These are phyloP conservation scores for Colletotrichum cereale DNA, from an alignment of 2,329 filamentous ascomycete species.

Conservation along the genomic window DNA sequence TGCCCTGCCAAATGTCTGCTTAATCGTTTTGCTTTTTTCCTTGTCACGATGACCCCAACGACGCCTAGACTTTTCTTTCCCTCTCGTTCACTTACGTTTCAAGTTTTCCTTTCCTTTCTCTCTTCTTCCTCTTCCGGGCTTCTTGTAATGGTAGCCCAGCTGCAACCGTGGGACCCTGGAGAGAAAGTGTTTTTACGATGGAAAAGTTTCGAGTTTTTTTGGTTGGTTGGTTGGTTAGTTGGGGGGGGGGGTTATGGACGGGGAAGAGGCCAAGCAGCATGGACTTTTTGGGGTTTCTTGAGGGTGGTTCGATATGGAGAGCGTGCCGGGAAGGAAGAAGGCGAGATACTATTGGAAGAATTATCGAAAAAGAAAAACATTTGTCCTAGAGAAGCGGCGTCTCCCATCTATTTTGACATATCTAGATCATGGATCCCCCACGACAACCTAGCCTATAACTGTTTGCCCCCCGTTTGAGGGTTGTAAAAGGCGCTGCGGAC, in stretches of 20 bases:
- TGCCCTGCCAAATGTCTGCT: neutral
- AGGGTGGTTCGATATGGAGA: neutral
- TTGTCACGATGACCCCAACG: neutral
- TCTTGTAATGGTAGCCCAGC: neutral
- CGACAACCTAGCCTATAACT: neutral
- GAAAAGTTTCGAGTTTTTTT: constrained; percentile 2
- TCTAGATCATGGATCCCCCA: neutral
- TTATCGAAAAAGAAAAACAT: neutral
- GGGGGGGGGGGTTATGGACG: neutral
- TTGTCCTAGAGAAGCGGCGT: neutral
- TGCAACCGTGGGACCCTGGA: neutral
- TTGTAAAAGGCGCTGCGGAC: too few relatives aligned
- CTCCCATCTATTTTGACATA: neutral
- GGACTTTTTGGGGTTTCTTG: neutral
- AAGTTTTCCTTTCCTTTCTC: neutral
- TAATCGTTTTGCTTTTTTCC: neutral
- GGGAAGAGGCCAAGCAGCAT: neutral
- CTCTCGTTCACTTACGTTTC: neutral
- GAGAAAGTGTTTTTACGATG: neutral
- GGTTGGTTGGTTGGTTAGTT: neutral
- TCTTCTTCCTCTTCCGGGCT: neutral
- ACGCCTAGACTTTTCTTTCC: constrained; percentile 12
- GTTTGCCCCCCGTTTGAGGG: neutral
- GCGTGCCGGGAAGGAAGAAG: neutral
- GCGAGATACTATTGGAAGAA: neutral